Evolutionary conservation across 495 filamentous ascomycete species (phyloP).

Genomic region (Staphylotrichum tortipilum): DNA sequence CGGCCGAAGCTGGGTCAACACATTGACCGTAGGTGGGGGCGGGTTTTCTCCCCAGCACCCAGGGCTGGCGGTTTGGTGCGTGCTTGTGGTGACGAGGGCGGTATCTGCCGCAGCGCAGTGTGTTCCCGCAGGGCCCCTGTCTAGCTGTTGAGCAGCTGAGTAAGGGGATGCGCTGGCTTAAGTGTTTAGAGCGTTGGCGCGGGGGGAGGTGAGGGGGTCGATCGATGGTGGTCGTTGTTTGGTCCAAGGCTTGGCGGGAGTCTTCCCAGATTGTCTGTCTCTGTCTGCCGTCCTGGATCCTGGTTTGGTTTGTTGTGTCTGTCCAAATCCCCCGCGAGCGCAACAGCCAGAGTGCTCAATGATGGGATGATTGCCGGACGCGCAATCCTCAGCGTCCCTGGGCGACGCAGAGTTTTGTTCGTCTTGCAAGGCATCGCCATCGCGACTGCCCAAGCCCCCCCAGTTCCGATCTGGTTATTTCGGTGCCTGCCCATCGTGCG

Average conservation of each 20-base stretch:
- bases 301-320: neutral
- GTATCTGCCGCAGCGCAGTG: too few species aligned
- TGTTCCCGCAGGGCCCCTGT: too few species aligned
- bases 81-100: neutral
- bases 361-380: neutral
- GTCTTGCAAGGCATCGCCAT: constrained; percentile 1
- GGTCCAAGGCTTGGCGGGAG: too few species aligned
- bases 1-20: neutral
- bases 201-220: too few species aligned
- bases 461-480: constrained; percentile 17
- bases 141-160: too few species aligned
- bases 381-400: neutral
- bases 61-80: neutral
- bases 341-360: too few species aligned
- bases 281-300: too few species aligned
- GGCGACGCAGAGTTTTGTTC: neutral
- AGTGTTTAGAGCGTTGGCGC: too few species aligned
- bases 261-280: too few species aligned
- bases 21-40: neutral
- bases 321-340: too few species aligned
- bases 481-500: constrained; percentile 19
- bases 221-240: too few species aligned
- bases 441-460: neutral
- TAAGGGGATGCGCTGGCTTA: too few species aligned
- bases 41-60: neutral